Evolutionary conservation across 352 stramenopile genomes (phyloP).

Genomic region (Pythium periplocum): DNA sequence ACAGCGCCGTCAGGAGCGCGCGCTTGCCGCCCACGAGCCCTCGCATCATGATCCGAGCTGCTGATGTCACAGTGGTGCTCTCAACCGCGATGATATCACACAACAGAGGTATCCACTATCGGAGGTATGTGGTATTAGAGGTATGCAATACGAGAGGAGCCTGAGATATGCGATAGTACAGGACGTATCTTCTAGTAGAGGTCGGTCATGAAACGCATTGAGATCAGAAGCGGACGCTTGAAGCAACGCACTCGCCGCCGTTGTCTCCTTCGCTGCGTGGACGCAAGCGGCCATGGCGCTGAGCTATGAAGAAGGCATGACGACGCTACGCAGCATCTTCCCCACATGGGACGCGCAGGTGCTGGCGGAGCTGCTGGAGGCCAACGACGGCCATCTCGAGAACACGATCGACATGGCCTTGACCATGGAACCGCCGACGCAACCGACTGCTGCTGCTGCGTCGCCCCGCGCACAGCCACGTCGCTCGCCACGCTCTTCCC

Average conservation of each 20-base stretch:
- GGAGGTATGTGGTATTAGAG: too few species aligned
- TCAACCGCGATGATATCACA: neutral
- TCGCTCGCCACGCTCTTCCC: neutral
- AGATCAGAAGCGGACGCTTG: too few species aligned
- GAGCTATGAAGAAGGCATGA: constrained; percentile 55
- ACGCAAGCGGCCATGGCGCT: constrained; percentile 32
- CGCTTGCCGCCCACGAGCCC: too few species aligned
- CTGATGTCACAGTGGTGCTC: too few species aligned
- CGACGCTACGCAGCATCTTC: constrained; percentile 68
- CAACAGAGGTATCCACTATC: neutral
- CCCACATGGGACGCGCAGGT: constrained; percentile 59
- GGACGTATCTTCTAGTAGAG: too few species aligned
- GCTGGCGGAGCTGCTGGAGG: constrained; percentile 56
- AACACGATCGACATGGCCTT: constrained; percentile 71
- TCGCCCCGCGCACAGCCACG: constrained; percentile 3
- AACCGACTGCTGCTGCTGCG: neutral
- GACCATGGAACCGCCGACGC: constrained; percentile 48
- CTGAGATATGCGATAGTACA: too few species aligned
- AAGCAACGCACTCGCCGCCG: too few species aligned
- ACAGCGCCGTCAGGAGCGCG: neutral
- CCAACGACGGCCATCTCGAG: constrained; percentile 63
- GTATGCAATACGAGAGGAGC: too few species aligned
- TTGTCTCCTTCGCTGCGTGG: too few species aligned
- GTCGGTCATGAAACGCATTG: too few species aligned
- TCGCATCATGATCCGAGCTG: constrained; percentile 1